These are phyloP conservation scores for Cokeromyces recurvatus DNA, from an alignment of 371 early-diverging fungal species.

Conservation along the genomic window DNA sequence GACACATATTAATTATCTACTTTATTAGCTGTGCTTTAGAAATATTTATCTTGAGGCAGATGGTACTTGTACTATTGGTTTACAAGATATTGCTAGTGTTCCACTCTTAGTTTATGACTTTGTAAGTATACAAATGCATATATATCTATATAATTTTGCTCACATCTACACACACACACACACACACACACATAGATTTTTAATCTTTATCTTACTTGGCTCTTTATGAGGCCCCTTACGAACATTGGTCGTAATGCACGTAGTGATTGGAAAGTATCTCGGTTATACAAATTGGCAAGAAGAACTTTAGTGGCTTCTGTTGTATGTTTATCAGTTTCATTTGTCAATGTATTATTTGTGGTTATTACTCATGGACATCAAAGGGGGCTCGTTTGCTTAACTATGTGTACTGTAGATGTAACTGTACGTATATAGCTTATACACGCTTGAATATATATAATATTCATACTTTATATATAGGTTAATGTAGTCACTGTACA, in stretches of 20 bases:
- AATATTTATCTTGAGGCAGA: conserved; percentile 37
- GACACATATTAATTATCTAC: too few relatives aligned
- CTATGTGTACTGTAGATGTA: conserved; percentile 52
- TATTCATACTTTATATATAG: conserved; percentile 15
- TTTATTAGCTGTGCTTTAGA: conserved; percentile 20
- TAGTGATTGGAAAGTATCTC: conserved; percentile 43
- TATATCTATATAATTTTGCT: neutral
- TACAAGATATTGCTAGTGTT: conserved; percentile 46
- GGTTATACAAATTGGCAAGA: conserved; percentile 43
- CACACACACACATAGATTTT: conserved; percentile 25
- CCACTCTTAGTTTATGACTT: conserved; percentile 45
- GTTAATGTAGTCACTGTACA: conserved; percentile 55
- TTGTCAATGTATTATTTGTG: conserved; percentile 41
- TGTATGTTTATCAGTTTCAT: conserved; percentile 41
- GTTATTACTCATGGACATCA: conserved; percentile 44
- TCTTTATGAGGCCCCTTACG: conserved; percentile 44
- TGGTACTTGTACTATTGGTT: conserved; percentile 47
- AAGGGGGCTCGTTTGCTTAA: conserved; percentile 48
- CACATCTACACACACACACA: too few relatives aligned
- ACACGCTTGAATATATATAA: neutral
- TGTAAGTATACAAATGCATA: too few relatives aligned
- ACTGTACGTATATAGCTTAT: conserved; percentile 27
- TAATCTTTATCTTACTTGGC: conserved; percentile 43
- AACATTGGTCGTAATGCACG: conserved; percentile 32
- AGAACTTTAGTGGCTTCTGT: conserved; percentile 47